These are phyloP conservation scores for Kuraishia molischiana DNA, from an alignment of 805 yeast species.

Conservation along the genomic window DNA sequence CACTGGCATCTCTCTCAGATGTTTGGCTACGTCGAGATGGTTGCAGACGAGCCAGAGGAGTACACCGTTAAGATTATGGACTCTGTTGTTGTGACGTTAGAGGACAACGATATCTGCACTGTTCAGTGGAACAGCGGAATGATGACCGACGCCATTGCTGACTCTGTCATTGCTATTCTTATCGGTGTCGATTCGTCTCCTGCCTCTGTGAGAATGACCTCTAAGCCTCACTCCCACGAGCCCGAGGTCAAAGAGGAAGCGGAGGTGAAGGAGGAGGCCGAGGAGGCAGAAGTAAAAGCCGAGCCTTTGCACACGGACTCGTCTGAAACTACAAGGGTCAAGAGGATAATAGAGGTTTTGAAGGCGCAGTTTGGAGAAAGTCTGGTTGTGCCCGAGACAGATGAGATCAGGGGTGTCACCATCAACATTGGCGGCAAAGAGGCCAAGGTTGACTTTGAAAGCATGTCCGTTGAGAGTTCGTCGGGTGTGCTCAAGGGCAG, in stretches of 20 bases:
- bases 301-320: slow-evolving; percentile 15
- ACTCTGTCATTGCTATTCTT: slow-evolving; percentile 81
- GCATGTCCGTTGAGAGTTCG: slow-evolving; percentile 58
- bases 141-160: slow-evolving; percentile 90
- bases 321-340: slow-evolving; percentile 28
- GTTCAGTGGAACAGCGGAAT: slow-evolving; percentile 89
- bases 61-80: slow-evolving; percentile 54
- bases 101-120: slow-evolving; percentile 38
- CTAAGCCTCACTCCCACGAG: slow-evolving; percentile 42
- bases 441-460: slow-evolving; percentile 59
- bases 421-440: slow-evolving; percentile 67
- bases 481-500: slow-evolving; percentile 74
- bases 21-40: slow-evolving; percentile 77
- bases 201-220: slow-evolving; percentile 83
- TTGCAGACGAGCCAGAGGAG: slow-evolving; percentile 42
- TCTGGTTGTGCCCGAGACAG: slow-evolving; percentile 23
- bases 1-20: slow-evolving; percentile 89
- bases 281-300: slow-evolving; percentile 5
- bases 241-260: slow-evolving; percentile 1
- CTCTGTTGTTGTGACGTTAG: slow-evolving; percentile 41
- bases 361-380: slow-evolving; percentile 86
- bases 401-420: slow-evolving; percentile 35
- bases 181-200: slow-evolving; percentile 92
- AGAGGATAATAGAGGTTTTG: slow-evolving; percentile 52
- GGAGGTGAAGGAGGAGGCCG: slow-evolving; percentile 1